A percentile compares a stretch with the other conserved stretches of the same genome.
Evolutionary conservation across 768 basidiomycete genomes (phyloP).

Genomic region (Amanita jacksonii): DNA sequence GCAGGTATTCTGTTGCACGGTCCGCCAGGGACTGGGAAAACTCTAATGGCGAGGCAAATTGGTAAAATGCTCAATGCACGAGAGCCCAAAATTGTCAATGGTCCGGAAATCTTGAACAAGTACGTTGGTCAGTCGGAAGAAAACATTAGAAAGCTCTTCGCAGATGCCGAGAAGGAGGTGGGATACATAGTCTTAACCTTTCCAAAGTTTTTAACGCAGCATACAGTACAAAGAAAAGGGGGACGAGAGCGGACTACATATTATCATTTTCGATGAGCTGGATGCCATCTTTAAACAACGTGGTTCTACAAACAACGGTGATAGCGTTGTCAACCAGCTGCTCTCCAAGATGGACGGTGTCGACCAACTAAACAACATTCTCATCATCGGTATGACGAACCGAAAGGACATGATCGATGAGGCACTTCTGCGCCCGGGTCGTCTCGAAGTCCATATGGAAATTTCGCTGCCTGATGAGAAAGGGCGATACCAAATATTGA

Average conservation of each 20-base stretch:
- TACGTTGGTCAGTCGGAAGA: constrained; percentile 97
- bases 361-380: constrained; percentile 96
- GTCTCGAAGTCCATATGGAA: constrained; percentile 99
- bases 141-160: constrained; percentile 94
- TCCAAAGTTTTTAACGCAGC: background rate
- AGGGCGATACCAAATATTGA: constrained; percentile 88
- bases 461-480: constrained; percentile 94
- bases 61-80: constrained; percentile 98
- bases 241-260: constrained; percentile 94
- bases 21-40: constrained; percentile 98
- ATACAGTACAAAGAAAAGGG: constrained; percentile 90
- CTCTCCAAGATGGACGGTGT: constrained; percentile 99
- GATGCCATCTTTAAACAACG: constrained; percentile 99
- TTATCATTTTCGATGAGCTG: constrained; percentile 98
- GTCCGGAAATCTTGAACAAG: constrained; percentile 95
- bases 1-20: constrained; percentile 89
- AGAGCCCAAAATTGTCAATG: constrained; percentile 97
- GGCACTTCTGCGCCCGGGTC: constrained; percentile 91
- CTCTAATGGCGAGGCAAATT: constrained; percentile 95
- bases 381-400: constrained; percentile 99
- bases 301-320: constrained; percentile 87
- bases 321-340: constrained; percentile 97
- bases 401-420: constrained; percentile 98
- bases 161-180: constrained; percentile 97
- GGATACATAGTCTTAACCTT: constrained; percentile 1